Evolutionary conservation across 129 eudicot genomes (phyloP).

Genomic region (Silybum marianum): DNA sequence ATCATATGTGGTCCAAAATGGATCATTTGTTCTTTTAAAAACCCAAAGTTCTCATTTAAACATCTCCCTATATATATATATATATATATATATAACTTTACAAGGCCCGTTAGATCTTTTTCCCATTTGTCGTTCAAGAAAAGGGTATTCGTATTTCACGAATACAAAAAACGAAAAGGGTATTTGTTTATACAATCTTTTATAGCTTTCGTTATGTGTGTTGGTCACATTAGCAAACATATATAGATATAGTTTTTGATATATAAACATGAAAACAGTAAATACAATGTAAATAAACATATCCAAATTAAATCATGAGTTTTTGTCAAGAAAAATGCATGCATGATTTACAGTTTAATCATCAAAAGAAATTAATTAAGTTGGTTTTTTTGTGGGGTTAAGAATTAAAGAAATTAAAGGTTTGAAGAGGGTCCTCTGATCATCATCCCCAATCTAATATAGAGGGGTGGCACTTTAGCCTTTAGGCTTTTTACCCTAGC

Average conservation of each 20-base stretch:
- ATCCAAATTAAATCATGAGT: background rate
- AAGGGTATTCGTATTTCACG: background rate
- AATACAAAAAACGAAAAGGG: background rate
- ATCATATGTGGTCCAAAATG: too few relatives aligned
- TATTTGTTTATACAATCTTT: background rate
- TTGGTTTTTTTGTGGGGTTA: slow-evolving; percentile 40
- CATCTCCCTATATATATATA: too few relatives aligned
- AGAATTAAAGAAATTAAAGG: slow-evolving; percentile 15
- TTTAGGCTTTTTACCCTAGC: slow-evolving; percentile 47
- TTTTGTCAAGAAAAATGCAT: background rate
- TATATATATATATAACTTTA: too few relatives aligned
- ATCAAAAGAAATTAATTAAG: background rate
- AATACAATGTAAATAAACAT: background rate
- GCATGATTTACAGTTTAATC: background rate
- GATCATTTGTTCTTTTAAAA: too few relatives aligned
- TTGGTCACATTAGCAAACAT: background rate
- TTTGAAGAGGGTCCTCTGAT: slow-evolving; percentile 26
- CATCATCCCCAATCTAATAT: slow-evolving; percentile 1
- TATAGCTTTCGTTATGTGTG: background rate
- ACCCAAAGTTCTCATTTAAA: too few relatives aligned
- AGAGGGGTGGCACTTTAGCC: slow-evolving; percentile 32
- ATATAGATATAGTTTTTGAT: too few relatives aligned
- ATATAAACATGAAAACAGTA: background rate
- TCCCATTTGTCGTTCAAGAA: background rate
- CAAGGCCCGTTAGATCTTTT: background rate